Percentiles rank a stretch among this genome's conserved stretches.
phyloP scores from a whole-genome alignment of 2,329 filamentous ascomycete species.

The Fusarium oxysporum region DNA sequence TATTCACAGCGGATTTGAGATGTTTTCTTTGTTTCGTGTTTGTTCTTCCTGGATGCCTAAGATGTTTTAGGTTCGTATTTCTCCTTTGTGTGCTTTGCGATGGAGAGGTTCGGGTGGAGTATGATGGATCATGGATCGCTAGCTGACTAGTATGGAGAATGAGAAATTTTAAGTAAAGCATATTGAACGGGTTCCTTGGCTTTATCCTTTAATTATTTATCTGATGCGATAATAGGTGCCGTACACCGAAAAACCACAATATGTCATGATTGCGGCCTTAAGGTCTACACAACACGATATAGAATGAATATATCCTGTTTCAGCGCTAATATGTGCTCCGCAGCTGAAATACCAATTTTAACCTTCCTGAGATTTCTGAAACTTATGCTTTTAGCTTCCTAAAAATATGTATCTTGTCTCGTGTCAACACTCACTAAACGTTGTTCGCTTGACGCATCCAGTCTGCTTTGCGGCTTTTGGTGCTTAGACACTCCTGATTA shows the following conservation, averaged over 20 bases:
- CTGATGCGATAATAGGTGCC: neutral
- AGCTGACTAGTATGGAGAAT: neutral
- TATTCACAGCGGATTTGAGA: neutral
- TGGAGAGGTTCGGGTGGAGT: neutral
- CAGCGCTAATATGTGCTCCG: neutral
- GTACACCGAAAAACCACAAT: neutral
- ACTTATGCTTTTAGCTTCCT: neutral
- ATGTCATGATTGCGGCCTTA: fast-evolving
- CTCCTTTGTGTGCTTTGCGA: neutral
- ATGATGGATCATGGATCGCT: neutral
- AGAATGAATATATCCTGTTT: neutral
- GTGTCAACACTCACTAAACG: neutral
- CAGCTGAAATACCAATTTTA: neutral
- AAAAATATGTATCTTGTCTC: fast-evolving
- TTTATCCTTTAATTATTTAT: neutral
- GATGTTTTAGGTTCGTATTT: fast-evolving
- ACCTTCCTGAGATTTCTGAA: neutral
- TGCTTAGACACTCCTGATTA: fast-evolving
- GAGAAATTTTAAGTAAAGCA: neutral
- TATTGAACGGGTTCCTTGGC: fast-evolving
- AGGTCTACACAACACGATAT: fast-evolving
- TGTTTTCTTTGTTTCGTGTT: neutral
- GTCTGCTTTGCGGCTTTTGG: neutral
- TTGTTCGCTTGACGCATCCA: fast-evolving
- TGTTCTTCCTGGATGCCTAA: neutral